These are phyloP conservation scores for Mycena rebaudengoi DNA, from an alignment of 768 basidiomycete species.

Conservation along the genomic window DNA sequence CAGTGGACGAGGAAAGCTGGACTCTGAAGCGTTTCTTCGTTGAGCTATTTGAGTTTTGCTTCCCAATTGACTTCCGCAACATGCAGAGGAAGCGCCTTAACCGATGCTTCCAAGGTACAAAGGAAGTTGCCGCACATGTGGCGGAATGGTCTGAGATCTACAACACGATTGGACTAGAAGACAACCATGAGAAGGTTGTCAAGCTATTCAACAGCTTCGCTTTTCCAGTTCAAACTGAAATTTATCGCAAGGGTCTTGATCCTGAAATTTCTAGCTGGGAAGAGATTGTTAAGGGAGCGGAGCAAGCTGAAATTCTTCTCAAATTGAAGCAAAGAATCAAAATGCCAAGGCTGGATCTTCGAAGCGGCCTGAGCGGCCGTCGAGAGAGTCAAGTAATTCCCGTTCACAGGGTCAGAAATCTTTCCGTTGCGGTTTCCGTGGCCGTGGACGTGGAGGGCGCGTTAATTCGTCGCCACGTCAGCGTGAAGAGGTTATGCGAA, in stretches of 20 bases:
- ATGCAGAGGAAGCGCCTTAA: not conserved
- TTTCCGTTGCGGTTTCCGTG: not conserved
- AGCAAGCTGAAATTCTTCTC: not conserved
- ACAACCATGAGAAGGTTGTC: constrained; percentile 27
- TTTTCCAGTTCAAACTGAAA: constrained; percentile 20
- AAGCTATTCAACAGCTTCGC: constrained; percentile 35
- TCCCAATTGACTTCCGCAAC: constrained; percentile 36
- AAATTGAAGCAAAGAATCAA: not conserved
- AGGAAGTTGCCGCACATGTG: constrained; percentile 30
- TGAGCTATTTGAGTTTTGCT: constrained; percentile 46
- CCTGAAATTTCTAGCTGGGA: not conserved
- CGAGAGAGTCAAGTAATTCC: not conserved
- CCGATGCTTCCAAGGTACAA: not conserved
- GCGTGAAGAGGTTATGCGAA: not conserved
- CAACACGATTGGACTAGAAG: constrained; percentile 28
- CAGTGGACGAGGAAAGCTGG: constrained; percentile 28
- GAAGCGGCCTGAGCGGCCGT: not conserved
- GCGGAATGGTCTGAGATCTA: constrained; percentile 33
- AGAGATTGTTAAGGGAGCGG: not conserved
- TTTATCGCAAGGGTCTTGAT: not conserved
- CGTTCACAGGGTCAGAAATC: not conserved
- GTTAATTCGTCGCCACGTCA: not conserved
- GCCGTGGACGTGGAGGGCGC: constrained; percentile 9
- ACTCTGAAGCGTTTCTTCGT: constrained; percentile 37
- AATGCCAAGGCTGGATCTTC: not conserved